These are phyloP conservation scores for Trypanosomatidae sp. DNA, from an alignment of 208 protist species.

Conservation along the genomic window DNA sequence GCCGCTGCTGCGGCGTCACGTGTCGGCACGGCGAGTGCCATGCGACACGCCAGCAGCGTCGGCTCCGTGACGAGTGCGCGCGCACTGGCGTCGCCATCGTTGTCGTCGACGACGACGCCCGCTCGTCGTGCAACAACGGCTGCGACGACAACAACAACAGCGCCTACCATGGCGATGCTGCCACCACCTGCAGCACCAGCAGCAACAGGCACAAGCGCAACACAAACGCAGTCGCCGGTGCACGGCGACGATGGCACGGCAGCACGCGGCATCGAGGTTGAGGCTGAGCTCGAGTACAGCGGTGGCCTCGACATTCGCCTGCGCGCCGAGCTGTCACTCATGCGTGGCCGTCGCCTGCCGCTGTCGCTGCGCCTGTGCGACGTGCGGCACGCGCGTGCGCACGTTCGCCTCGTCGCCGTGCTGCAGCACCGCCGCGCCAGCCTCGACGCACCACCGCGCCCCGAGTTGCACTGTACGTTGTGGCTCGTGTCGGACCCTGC, in stretches of 20 bases:
- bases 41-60: too few species aligned
- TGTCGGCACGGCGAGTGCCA: too few species aligned
- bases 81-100: too few species aligned
- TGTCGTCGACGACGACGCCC: too few species aligned
- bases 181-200: not conserved
- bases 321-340: conserved; percentile 50
- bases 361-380: conserved; percentile 46
- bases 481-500: conserved; percentile 77
- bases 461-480: conserved; percentile 41
- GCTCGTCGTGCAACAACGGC: not conserved
- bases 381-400: conserved; percentile 21
- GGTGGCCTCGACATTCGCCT: conserved; percentile 49
- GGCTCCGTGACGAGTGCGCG: too few species aligned
- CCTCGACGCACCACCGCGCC: conserved; percentile 42
- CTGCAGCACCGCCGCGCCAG: conserved; percentile 55
- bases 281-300: conserved; percentile 72
- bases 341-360: conserved; percentile 56
- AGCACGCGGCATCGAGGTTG: conserved; percentile 28
- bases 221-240: not conserved
- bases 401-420: conserved; percentile 29
- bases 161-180: not conserved
- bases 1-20: too few species aligned
- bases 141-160: not conserved
- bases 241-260: too few species aligned
- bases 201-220: not conserved